Conservation (phyloP, 2,329 filamentous ascomycete genomes). For the Pseudogymnoascus sp. region DNA sequence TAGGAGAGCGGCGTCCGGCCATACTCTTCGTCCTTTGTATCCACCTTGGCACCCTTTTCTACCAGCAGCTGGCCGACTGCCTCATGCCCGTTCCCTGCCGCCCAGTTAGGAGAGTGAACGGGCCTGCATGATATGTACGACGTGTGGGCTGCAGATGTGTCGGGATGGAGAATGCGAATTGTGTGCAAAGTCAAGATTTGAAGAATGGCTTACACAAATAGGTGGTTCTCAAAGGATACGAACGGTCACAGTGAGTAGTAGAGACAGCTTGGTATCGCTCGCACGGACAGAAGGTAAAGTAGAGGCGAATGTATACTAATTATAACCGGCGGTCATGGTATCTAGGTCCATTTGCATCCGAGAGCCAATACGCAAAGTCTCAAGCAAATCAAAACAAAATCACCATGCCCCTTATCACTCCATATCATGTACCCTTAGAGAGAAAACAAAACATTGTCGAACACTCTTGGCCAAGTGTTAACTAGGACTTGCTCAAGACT, state of each 20-base stretch:
- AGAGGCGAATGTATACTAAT: background rate
- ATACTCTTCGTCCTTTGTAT: too few relatives aligned
- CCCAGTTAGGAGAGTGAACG: background rate
- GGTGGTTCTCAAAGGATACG: background rate
- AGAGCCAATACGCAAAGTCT: background rate
- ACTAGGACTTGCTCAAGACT: too few relatives aligned
- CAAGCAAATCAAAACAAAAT: background rate
- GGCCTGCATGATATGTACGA: background rate
- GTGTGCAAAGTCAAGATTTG: background rate
- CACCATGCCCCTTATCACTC: background rate
- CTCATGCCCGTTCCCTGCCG: too few relatives aligned
- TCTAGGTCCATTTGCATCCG: background rate
- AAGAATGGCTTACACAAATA: background rate
- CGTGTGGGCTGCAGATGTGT: background rate
- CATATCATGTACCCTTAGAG: background rate
- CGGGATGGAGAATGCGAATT: background rate
- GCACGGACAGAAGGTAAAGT: background rate
- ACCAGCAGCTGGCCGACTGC: too few relatives aligned
- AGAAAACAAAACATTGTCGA: background rate
- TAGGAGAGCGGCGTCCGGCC: too few relatives aligned
- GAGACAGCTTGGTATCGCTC: background rate
- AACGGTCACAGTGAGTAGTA: background rate
- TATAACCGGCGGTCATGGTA: background rate
- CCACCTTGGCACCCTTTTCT: too few relatives aligned
- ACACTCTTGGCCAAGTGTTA: background rate